phyloP scores from a whole-genome alignment of 2,329 filamentous ascomycete genomes.

The Aspergillus pseudoterreus region DNA sequence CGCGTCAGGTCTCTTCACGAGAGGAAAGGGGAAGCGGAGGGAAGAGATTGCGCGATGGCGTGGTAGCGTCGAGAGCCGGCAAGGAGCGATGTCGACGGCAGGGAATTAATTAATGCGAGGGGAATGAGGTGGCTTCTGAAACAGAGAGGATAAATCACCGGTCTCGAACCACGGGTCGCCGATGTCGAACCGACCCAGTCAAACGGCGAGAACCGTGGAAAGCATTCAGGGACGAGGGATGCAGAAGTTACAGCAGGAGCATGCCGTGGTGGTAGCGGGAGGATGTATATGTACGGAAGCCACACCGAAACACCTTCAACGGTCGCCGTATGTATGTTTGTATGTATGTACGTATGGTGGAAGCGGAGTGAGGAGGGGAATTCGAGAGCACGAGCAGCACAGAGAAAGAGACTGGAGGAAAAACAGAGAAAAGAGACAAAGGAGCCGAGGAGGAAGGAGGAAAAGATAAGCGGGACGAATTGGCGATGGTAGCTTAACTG shows the following conservation, averaged over 20 bases:
- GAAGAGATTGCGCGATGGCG: not conserved
- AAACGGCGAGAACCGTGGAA: not conserved
- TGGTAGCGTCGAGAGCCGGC: not conserved
- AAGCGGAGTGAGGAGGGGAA: not conserved
- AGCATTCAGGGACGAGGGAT: conserved; percentile 2
- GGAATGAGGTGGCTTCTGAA: conserved; percentile 8
- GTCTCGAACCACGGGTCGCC: conserved; percentile 12
- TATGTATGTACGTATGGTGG: not conserved
- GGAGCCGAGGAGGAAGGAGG: not conserved
- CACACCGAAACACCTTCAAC: too few species aligned
- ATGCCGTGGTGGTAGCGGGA: not conserved
- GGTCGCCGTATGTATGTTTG: not conserved
- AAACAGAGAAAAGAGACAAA: not conserved
- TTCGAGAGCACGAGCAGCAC: conserved; percentile 2
- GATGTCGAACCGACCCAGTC: not conserved
- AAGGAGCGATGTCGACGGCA: not conserved
- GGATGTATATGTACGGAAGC: not conserved
- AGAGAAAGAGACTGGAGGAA: conserved; percentile 5
- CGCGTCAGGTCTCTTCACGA: not conserved
- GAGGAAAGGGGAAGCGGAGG: not conserved
- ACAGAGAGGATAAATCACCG: conserved; percentile 2
- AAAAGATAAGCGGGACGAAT: not conserved
- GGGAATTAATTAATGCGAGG: conserved; percentile 2
- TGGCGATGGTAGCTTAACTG: conserved; percentile 1
- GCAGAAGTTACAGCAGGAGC: not conserved